Base-by-base conservation (phyloP, 2,329 filamentous ascomycete genomes). In the Hymenotorrendiella dingleyae region DNA sequence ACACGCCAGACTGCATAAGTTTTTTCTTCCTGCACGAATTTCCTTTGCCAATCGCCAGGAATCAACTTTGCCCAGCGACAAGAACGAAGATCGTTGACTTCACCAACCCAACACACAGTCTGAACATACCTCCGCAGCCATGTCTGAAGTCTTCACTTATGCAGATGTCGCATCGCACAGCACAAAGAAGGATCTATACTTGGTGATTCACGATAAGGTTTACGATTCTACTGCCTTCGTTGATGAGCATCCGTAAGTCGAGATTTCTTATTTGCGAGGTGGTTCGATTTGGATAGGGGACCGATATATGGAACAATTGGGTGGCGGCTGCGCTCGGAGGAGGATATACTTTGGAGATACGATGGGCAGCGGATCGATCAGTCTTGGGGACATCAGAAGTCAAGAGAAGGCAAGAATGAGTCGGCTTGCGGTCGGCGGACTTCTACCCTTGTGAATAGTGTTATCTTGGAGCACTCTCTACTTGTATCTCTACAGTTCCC, bases 201-300 rank as follows among this genome's bases (percentile, higher is more conserved):
- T 96, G 61, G 84, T 96, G 52, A 80, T 98, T 60, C 87, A 97
- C 72, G 90, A 95, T 69, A 95, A 95, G 75, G 82, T 98, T 72
- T 98, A 97, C 79, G 80, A 97, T 67, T 69, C 74, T 64, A 78
- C 81, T 61, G 84, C 82, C 68, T 98, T 98, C 69, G 74, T 97
- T 56, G 91, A 97, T 65, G 93, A 98, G 81, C 93, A 98, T 68
- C 93, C 93, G 79, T 83, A 73, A 70, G 78, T 77, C 39, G 28
- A 33, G n/a, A 21, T 46, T 39, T 45, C n/a, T n/a, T n/a, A n/a
- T n/a, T n/a, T n/a, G n/a, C 32, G 32, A 34, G 32, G 32, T 34
- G 19, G 12, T 5, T n/a, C 9, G n/a, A 12, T 12, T 12, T 21
- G 10, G 27, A 11, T 34, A 12, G 32, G 32, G 32, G 19, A 34